Evolutionary conservation across 2,329 filamentous ascomycete species (phyloP), one percentile per base, ranked within the genome.

Genomic region (Cladosporium sp.): DNA sequence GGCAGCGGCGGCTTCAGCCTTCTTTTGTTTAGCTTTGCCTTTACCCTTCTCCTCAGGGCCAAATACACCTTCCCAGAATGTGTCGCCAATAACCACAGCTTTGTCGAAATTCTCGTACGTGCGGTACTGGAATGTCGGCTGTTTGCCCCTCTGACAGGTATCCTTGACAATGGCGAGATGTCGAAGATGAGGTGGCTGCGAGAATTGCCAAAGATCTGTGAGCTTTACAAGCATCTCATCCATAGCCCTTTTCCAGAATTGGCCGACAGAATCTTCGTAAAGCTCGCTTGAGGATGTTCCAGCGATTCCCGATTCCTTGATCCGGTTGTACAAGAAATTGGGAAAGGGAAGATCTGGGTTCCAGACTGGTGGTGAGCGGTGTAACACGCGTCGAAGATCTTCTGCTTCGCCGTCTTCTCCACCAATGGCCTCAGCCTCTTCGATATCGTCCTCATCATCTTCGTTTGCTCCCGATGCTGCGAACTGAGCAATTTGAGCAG

Each of bases 101-200:
- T 78, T 75, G 17, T 78, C 70, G 55, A 84, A 86, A 56, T 82
- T 79, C 1, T 67, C 69, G 40, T 77, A 74, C 0, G 82, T 80
- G 54, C 83, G 82, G 62, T 85, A 84, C 8, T 82, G 68, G 68
- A 82, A 86, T 17, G 60, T 81, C 78, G 12, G 75, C 73, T 30
- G 73, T 69, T 17, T 80, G 80, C 12, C 75, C 72, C 14, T 74
- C 74, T 14, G 81, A 2, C 75, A 73, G 5, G 78, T 80, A 57
- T 85, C 83, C 61, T 82, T 74, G 36, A 86, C 76, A 30, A 87
- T 73, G 11, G 80, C 76, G 15, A 85, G 70, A 65, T 85, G 82
- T 17, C 80, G 78, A 20, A 86, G 73, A 67, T 84, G 78, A 3
- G 73, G 70, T 22, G 84, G 84, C 64, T 87, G 84, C n/a, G 80